Base-by-base conservation (phyloP, 2,329 filamentous ascomycete species). In the Trichophyton mentagrophytes region DNA sequence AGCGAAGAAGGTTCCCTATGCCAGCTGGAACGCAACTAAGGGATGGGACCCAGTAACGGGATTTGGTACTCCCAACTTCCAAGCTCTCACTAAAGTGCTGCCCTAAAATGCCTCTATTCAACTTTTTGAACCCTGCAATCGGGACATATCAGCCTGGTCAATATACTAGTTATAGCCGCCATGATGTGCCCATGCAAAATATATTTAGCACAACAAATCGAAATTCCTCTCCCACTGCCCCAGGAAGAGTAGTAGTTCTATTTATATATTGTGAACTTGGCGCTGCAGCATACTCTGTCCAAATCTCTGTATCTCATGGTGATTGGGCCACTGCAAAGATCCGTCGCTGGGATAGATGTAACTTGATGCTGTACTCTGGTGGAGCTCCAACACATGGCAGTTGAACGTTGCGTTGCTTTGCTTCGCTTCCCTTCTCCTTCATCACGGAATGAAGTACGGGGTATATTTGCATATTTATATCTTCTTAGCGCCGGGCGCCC, bases 11-110 rank as follows among this genome's bases (percentile, higher is more conserved):
- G 73, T 80, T 3, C 74, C 72, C 1, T 72, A 75, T 65, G 79
- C 79, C 0, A 73, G 75, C 44, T 81, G 78, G 78, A 79, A 79
- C 68, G 78, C 79, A 22, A 79, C 76, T 0, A 63, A 67, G 33
- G 78, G 77, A 1, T 80, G 78, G 78, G 78, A 80, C 67, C 77
- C 78, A 0, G 77, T 75, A 3, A 80, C 78, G 13, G 78, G 78
- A 11, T 63, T 75, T 30, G 74, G 71, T 9, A 72, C 70, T 17
- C 71, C 71, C 7, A 61, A 68, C 11, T 72, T 71, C 33, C 17
- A 60, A 55, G 63, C 61, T 17, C 57, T 65, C 47, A 59, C 60
- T 13, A 42, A 58, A 5, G 27, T 62, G 51, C 44, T 63, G 38
- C 63, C 63, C 17, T 60, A 33, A 60, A 60, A 47, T 15, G n/a